phyloP scores from a whole-genome alignment of 306 rosid species.

The Rosa chinensis region DNA sequence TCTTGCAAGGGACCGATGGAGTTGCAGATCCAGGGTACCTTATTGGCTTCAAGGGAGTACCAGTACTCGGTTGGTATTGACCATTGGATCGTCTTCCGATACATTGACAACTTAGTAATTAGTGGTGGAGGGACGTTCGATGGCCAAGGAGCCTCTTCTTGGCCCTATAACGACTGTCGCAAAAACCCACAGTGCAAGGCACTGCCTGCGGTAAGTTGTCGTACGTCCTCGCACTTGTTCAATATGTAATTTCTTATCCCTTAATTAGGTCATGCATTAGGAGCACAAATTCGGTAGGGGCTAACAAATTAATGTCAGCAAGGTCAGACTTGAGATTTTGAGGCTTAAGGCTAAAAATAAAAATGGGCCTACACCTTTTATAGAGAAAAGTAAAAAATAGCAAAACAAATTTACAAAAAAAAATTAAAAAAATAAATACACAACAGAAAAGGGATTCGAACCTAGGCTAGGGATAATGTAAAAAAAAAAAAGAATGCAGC shows the following conservation, averaged over 20 bases:
- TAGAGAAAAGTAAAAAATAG: too few species aligned
- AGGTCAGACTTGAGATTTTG: too few species aligned
- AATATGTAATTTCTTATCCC: background rate
- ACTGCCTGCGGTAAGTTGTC: slow-evolving; percentile 32
- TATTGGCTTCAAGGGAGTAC: slow-evolving; percentile 7
- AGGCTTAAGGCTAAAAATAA: too few species aligned
- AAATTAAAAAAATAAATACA: too few species aligned
- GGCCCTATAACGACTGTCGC: slow-evolving; percentile 20
- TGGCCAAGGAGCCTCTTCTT: slow-evolving; percentile 34
- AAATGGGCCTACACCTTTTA: too few species aligned
- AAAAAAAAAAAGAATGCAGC: too few species aligned
- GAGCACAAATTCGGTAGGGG: too few species aligned
- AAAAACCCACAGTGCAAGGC: background rate
- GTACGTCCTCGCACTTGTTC: background rate
- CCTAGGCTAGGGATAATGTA: too few species aligned
- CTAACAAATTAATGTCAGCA: too few species aligned
- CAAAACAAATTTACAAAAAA: too few species aligned
- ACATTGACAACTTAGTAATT: slow-evolving; percentile 10
- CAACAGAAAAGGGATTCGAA: too few species aligned
- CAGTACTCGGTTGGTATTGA: background rate
- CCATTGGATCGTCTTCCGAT: slow-evolving; percentile 30
- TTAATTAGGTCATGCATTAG: background rate
- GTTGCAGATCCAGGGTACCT: slow-evolving; percentile 18
- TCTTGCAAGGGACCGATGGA: slow-evolving; percentile 24
- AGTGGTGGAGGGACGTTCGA: slow-evolving; percentile 31